Conservation (phyloP, 805 yeast species). For the Geotrichum ghanense region DNA sequence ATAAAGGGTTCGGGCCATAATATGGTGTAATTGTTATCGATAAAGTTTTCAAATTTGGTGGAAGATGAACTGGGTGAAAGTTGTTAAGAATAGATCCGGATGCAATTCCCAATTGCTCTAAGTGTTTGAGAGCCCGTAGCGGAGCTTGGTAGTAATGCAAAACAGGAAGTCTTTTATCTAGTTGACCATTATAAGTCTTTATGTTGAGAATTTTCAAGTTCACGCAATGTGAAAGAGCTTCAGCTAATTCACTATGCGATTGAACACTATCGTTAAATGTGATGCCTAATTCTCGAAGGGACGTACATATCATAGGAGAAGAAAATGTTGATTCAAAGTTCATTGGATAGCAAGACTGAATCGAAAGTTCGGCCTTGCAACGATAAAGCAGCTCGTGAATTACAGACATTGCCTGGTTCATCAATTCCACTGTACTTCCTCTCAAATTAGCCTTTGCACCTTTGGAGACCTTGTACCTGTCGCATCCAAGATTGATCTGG, state of each 20-base stretch:
- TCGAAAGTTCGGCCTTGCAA: neutral
- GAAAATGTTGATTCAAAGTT: neutral
- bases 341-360: neutral
- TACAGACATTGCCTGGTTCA: neutral
- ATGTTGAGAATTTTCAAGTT: neutral
- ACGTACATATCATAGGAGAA: neutral
- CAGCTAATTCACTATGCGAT: constrained; percentile 1
- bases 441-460: neutral
- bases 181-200: neutral
- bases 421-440: neutral
- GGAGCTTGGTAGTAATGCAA: constrained; percentile 1
- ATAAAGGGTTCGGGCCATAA: neutral
- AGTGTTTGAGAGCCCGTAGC: neutral
- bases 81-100: constrained; percentile 1
- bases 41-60: neutral
- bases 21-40: neutral
- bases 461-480: neutral
- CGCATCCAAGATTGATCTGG: constrained; percentile 1
- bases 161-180: neutral
- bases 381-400: neutral
- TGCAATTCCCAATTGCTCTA: neutral
- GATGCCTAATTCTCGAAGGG: neutral
- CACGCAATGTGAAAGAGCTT: neutral
- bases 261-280: neutral
- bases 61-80: neutral